Base-by-base conservation (phyloP, 2,329 filamentous ascomycete genomes). In the Calonectria crousiana region DNA sequence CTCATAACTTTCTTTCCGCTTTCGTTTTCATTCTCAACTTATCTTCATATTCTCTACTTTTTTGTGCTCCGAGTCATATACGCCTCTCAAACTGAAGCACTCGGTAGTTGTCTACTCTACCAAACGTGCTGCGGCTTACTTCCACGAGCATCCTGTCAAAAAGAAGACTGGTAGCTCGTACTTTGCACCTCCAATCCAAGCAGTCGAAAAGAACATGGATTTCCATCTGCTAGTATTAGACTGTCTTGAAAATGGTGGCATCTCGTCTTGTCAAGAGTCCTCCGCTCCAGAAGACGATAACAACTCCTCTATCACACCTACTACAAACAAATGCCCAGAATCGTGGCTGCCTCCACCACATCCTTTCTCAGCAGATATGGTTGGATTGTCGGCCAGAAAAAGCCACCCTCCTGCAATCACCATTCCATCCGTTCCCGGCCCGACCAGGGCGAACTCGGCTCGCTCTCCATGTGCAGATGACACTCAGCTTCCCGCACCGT, bases 151-250 rank as follows among this genome's bases (percentile, higher is more conserved):
- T 18, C 20, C n/a, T 47, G 5, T 41, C 72, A 86, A 76, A n/a
- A 93, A 93, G 93, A 91, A 89, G 80, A 91, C 95, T 52, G 93
- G 87, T 0, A 94, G 92, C 73, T 85, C 95, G 14, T 93, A 96
- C 83, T 95, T 95, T 75, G 90, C 91, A 60, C 93, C 94, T 16
- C 88, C 92, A 80, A 89, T 96, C 53, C 94, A 93, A 67, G 90
- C 94, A 70, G 85, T 95, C 47, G 85, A 94, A 78, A 90, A 93
- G 74, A 96, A 96, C 77, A 87, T 81, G 0, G 78, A 81, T 1
- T 78, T 76, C 0, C 77, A 47, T 47, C 20, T 13, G 11, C 44
- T n/a, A n/a, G 44, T 18, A 47, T 23, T n/a, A 47, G 20, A 23
- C 9, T 23, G 10, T n/a, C n/a, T 11, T 9, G 44, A 47, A 23